Base-by-base conservation (phyloP, 345 rosid genomes). In the Populus euphratica region DNA sequence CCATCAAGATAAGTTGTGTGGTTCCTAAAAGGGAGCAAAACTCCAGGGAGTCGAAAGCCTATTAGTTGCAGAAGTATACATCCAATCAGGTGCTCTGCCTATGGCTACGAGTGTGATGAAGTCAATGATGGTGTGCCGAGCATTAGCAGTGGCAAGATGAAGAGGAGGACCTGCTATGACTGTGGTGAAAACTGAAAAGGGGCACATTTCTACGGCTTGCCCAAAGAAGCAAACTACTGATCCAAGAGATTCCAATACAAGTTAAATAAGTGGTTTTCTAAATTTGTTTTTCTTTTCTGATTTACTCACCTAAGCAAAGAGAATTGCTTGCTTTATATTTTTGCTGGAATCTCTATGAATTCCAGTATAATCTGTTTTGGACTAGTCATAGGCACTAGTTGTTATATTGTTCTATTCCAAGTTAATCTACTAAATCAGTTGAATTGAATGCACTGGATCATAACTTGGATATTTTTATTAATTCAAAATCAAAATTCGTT, bases 1-100 rank as follows among this genome's bases (percentile, higher is more conserved):
- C 97, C 38, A 88, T 89, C 79, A 96, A 93, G 83, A 88, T 92
- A 73, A 91, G 97, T 54, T 91, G 96, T 81, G 99, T 98, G 47
- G 91, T 93, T 73, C 93, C 88, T 38, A 81, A 82, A 86, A 85
- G 77, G 79, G 66, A 74, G 85, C 18, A 54, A 8, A 20, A 21
- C 25, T 54, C 61, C 61, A 20, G 38, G 47, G 7, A 35, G 25
- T 9, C 21, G 76, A 77, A 54, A 74, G 73, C 14, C 77, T 62
- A 52, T 73, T 84, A 62, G 70, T 65, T 49, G 75, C 78, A 68
- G 47, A 38, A 35, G 71, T 14, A n/a, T 77, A 75, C 49, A 76
- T 77, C 12, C 73, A 65, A 59, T 73, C 85, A 65, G 61, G 66
- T 54, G 70, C 80, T 44, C 52, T 44, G 27, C 49, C 66, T 13